Evolutionary conservation across 805 yeast species (phyloP), one percentile per base, ranked within the genome.

Genomic region (Jamesozyma piceae): DNA sequence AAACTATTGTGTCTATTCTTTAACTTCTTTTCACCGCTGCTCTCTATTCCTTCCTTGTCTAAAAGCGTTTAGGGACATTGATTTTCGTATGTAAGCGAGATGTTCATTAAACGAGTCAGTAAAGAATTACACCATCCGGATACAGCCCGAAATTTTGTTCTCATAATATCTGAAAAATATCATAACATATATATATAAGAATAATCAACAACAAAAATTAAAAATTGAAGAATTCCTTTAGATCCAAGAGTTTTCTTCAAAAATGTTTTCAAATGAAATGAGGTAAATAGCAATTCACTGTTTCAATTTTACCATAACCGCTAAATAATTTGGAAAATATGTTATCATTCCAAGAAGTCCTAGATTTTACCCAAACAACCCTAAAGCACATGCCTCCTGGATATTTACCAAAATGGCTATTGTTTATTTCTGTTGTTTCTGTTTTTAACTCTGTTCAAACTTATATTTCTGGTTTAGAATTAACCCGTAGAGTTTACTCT

Each of bases 391-490:
- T 57, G 55, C 63, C 64, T 36, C 74, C 77, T 8, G 87, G 88
- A 10, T 56, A 71, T 37, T 64, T 83, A 39, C 90, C 92, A 38
- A 81, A 81, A 66, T 83, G 95, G 86, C 69, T 81, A 33, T 66
- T 84, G 34, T 79, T 86, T 57, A 81, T 80, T 56, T 85, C 97
- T 0, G 80, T 81, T 2, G 97, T 90, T n/a, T 86, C 97, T 1
- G 69, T 85, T 26, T 87, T 92, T 72, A 92, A 92, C 63, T 86
- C 97, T 0, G 67, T 75, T 19, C 98, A 92, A 65, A 80, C 92
- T 13, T 92, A 89, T 64, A 62, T 76, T 37, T 76, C 86, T 28
- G 92, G 88, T 36, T 70, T 82, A 24, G 69, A 72, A 24, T 72
- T 92, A 42, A 84, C 96, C 2, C 77, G 82, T 51, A 72, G 78